Base-by-base conservation (phyloP, 1,284 basidiomycete genomes). In the Fomitopsis schrenkii region DNA sequence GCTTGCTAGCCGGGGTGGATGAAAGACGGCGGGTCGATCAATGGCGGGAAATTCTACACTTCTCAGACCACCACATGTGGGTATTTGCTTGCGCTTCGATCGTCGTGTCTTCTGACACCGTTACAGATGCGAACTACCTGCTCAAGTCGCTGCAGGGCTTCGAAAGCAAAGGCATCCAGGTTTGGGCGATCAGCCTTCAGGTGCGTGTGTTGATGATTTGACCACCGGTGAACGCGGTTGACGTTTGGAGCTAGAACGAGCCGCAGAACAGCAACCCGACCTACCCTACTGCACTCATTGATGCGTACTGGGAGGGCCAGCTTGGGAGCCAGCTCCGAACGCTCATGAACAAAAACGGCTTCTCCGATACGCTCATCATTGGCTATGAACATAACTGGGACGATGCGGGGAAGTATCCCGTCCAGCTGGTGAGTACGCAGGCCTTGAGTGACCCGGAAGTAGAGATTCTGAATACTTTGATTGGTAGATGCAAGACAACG, bases 381-480 rank as follows among this genome's bases (percentile, higher is more conserved):
- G 82, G 80, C 38, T 81, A 76, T 61, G 80, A 81, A 44, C 80
- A 81, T 63, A 83, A 83, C 65, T 83, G 82, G 82, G 68, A 71
- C 45, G 77, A 81, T 65, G 79, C 80, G 1, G 79, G 71, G 2
- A 71, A 72, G n/a, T 84, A 84, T 59, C 80, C 83, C 10, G 74
- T 80, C 8, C 73, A 80, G 46, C 70, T 84, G 40, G 82, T 83
- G 30, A 5, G 68, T 66, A 22, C 60, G 58, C 3, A 15, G 1
- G 35, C 36, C 7, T 4, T 53, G 14, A 22, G 2, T 22, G 22
- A 22, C 2, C 22, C 22, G 22, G 22, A 22, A 2, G 22, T 4
- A 14, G 28, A 17, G 26, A 35, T n/a, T 17, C 26, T 38, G 35
- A 53, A 5, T 26, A 26, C 10, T 36, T 38, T n/a, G 19, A 12